Percentiles rank a stretch among this genome's conserved stretches.
phyloP scores from a whole-genome alignment of 1,284 basidiomycete genomes.

The Wallemia hederae region DNA sequence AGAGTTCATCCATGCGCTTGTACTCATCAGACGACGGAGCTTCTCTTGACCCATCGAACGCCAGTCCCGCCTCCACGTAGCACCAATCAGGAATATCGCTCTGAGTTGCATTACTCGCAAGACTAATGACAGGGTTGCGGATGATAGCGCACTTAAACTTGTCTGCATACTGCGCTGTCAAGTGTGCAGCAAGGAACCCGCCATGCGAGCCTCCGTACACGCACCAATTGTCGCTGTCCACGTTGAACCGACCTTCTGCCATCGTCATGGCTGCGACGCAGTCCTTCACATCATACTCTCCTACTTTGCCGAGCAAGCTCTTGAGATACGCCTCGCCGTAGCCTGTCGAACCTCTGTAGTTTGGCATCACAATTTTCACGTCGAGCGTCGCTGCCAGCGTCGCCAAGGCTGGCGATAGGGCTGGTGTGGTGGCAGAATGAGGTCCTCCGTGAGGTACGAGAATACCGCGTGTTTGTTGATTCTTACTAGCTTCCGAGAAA shows the following conservation, averaged over 20 bases:
- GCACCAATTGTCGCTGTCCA: conserved; percentile 24
- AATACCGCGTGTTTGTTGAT: conserved; percentile 21
- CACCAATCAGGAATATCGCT: background rate
- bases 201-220: conserved; percentile 41
- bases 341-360: conserved; percentile 40
- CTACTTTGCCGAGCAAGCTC: conserved; percentile 27
- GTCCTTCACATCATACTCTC: conserved; percentile 34
- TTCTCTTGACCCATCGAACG: background rate
- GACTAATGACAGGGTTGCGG: background rate
- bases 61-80: background rate
- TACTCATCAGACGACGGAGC: background rate
- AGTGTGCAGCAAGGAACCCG: conserved; percentile 33
- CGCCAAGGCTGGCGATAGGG: conserved; percentile 20
- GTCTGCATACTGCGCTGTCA: background rate
- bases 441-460: conserved; percentile 38
- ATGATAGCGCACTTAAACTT: background rate
- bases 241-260: conserved; percentile 20
- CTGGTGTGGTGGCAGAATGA: conserved; percentile 23
- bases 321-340: conserved; percentile 23
- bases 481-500: conserved; percentile 10
- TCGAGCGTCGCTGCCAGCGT: conserved; percentile 27
- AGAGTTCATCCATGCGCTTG: background rate
- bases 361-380: conserved; percentile 31
- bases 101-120: background rate
- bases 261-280: conserved; percentile 27